Base-by-base conservation (phyloP, 768 basidiomycete species). In the Pleurotus ostreatus region DNA sequence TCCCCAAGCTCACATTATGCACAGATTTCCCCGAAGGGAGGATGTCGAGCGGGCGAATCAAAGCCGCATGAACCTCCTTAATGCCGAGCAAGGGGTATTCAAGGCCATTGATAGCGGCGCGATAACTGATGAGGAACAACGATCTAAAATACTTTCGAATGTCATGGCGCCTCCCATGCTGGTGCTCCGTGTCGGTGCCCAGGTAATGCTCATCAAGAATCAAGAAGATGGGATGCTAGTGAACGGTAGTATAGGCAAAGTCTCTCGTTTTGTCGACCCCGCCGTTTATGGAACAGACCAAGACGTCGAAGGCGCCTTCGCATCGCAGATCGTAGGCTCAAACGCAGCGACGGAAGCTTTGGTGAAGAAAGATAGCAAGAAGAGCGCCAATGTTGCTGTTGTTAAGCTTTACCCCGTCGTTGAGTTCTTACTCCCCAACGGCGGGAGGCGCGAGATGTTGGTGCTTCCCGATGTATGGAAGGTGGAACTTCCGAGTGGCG, bases 141-240 rank as follows among this genome's bases (percentile, higher is more conserved):
- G 84, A 47, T 81, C 87, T 56, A 97, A 89, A 67, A 76, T 93
- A 70, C 84, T 98, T 4, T 72, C 79, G 4, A 98, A 97, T 68
- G 91, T 96, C 65, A 95, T 99, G 89, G 94, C 94, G 0, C 88
- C 91, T 1, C 69, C 76, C 55, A 62, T 56, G 5, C 79, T 99
- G n/a, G 64, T 66, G 0, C 78, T 99, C 26, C 89, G 92, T 46
- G 64, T 86, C 23, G 86, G 87, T 55, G 88, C 92, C 5, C 96
- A 98, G 70, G 90, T 92, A 40, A 98, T 97, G 94, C 78, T 97
- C 30, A 92, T 94, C 71, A 98, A 98, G 76, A 98, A 98, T 65
- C 73, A 88, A 52, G 51, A 53, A 25, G 92, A 95, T 62, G 93
- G 94, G 4, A 81, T 77, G 2, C 81, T 98, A 6, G 97, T 98